A percentile compares a stretch with the other conserved stretches of the same genome.
These are phyloP conservation scores for Pleurotus salmoneostramineus DNA, from an alignment of 768 basidiomycete species.

Conservation along the genomic window DNA sequence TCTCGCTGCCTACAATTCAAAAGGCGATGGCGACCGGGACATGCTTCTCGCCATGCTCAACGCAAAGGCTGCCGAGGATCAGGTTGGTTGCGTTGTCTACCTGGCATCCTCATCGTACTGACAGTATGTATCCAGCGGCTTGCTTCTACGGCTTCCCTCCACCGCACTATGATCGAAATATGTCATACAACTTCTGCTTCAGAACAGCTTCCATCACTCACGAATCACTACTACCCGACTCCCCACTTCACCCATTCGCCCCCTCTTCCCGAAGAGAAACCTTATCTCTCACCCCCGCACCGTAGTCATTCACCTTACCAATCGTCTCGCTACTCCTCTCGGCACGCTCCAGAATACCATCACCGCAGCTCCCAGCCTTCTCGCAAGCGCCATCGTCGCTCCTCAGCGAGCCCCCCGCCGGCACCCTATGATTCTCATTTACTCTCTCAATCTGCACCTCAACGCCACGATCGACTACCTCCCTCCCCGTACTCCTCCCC, in stretches of 20 bases:
- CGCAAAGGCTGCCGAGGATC: slow-evolving; percentile 91
- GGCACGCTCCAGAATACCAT: slow-evolving; percentile 29
- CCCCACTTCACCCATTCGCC: slow-evolving; percentile 30
- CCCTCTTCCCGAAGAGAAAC: slow-evolving; percentile 27
- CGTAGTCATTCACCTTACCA: slow-evolving; percentile 38
- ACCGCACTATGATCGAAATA: slow-evolving; percentile 67
- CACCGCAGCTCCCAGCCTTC: slow-evolving; percentile 25
- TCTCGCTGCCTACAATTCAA: slow-evolving; percentile 76
- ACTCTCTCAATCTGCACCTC: slow-evolving; percentile 32
- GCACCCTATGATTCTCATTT: slow-evolving; percentile 22
- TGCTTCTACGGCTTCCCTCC: slow-evolving; percentile 66
- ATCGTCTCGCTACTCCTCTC: slow-evolving; percentile 22
- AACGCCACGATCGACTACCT: slow-evolving; percentile 46
- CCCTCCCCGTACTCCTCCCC: slow-evolving; percentile 76
- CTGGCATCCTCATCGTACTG: slow-evolving; percentile 6
- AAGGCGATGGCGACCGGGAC: slow-evolving; percentile 90
- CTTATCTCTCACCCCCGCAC: slow-evolving; percentile 29
- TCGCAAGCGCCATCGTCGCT: slow-evolving; percentile 62
- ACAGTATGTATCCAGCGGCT: slow-evolving; percentile 46
- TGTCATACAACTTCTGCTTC: slow-evolving; percentile 32
- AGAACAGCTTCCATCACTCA: slow-evolving; percentile 13
- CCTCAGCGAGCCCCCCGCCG: slow-evolving; percentile 44
- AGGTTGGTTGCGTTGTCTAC: slow-evolving; percentile 45
- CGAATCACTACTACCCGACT: slow-evolving; percentile 34
- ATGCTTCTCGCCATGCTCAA: slow-evolving; percentile 89